Conservation (phyloP, 1,139 yeast genomes). For the Yamadazyma spencermartinsiae region DNA sequence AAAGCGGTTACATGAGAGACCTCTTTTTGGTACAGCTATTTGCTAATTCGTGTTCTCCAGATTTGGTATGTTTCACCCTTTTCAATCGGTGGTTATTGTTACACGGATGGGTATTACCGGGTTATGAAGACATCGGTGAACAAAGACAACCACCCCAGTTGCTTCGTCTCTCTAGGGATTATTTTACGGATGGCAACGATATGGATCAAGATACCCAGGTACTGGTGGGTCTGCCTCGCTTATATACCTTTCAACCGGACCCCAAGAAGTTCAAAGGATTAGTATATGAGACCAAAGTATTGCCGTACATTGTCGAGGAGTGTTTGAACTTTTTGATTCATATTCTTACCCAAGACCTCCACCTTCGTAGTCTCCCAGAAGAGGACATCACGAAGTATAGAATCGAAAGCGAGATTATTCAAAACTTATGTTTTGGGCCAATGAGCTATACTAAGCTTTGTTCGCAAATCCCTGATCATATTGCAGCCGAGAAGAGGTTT, state of each 20-base stretch:
- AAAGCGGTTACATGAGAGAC: conserved; percentile 78
- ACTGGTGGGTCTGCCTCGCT: too few species aligned
- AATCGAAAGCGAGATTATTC: conserved; percentile 71
- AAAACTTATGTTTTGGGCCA: conserved; percentile 73
- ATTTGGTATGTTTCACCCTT: conserved; percentile 58
- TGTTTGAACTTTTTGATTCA: conserved; percentile 70
- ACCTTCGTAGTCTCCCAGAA: conserved; percentile 51
- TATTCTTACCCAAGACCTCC: conserved; percentile 66
- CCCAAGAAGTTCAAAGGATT: conserved; percentile 3
- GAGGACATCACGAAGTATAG: conserved; percentile 53
- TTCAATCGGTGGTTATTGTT: conserved; percentile 70
- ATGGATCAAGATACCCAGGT: too few species aligned
- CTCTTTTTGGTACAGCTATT: conserved; percentile 70
- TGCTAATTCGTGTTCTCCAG: conserved; percentile 57
- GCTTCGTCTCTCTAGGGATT: too few species aligned
- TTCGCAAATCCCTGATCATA: conserved; percentile 71
- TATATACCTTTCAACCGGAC: background rate
- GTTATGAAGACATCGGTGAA: background rate
- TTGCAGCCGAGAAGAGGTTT: conserved; percentile 70
- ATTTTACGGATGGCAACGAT: background rate
- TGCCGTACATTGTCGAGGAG: conserved; percentile 73
- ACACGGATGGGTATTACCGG: conserved; percentile 41
- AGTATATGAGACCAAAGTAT: conserved; percentile 44
- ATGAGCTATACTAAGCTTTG: conserved; percentile 71
- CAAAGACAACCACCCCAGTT: conserved; percentile 1